phyloP scores from a whole-genome alignment of 2,329 filamentous ascomycete species.

The Dactylonectria macrodidyma region DNA sequence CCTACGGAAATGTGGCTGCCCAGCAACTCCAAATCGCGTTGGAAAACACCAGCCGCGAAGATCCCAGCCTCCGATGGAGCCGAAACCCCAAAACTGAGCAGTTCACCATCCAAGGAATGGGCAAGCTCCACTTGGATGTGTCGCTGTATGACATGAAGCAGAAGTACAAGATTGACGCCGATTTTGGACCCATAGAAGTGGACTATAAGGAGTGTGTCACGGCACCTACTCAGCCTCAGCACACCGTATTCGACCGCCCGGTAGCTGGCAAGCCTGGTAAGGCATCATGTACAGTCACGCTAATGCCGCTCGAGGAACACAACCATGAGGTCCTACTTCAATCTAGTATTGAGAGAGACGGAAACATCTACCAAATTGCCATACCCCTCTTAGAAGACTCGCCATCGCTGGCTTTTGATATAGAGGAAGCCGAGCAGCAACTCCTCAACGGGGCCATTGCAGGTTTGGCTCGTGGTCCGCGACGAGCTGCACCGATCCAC shows the following conservation, averaged over 20 bases:
- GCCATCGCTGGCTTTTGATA: conserved; percentile 65
- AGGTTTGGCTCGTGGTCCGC: conserved; percentile 87
- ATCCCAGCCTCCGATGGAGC: conserved; percentile 89
- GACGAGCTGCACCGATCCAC: conserved; percentile 85
- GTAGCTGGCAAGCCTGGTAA: conserved; percentile 86
- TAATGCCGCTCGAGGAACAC: conserved; percentile 72
- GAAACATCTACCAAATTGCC: conserved; percentile 76
- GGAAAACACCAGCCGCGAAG: conserved; percentile 86
- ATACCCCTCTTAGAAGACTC: conserved; percentile 65
- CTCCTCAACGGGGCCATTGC: conserved; percentile 87
- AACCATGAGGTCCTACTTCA: conserved; percentile 56
- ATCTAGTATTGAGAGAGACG: conserved; percentile 71
- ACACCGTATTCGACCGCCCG: conserved; percentile 80
- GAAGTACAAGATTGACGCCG: conserved; percentile 88
- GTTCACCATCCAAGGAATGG: conserved; percentile 96
- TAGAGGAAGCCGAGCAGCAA: conserved; percentile 67
- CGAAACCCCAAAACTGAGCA: conserved; percentile 92
- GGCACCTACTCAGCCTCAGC: conserved; percentile 68
- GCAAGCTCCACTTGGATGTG: conserved; percentile 94
- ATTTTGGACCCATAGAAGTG: conserved; percentile 94
- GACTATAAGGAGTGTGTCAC: conserved; percentile 91
- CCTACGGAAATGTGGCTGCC: conserved; percentile 81
- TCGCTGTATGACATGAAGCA: conserved; percentile 89
- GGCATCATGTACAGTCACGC: conserved; percentile 79
- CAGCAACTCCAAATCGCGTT: conserved; percentile 85